These are phyloP conservation scores for Glebionis coronaria DNA, from an alignment of 129 eudicot genomes.

Conservation along the genomic window DNA sequence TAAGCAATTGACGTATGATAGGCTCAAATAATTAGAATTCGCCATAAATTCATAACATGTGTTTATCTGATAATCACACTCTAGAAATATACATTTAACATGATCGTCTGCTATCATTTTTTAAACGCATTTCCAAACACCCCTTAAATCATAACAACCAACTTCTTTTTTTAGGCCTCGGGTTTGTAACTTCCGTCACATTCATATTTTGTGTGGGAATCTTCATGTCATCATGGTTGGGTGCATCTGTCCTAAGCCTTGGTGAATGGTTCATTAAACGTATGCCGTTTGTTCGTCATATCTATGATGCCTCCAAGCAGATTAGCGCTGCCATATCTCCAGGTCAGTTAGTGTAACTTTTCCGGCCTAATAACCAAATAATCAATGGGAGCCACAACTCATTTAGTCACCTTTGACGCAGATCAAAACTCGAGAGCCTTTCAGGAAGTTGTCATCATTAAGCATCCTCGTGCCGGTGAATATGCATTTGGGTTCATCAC, in stretches of 20 bases:
- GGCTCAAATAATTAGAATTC: too few species aligned
- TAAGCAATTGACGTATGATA: too few species aligned
- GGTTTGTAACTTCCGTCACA: conserved; percentile 71
- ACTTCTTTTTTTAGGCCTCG: conserved; percentile 48
- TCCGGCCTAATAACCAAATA: background rate
- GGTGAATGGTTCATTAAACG: conserved; percentile 81
- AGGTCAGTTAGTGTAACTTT: conserved; percentile 32
- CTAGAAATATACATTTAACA: too few species aligned
- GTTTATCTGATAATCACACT: background rate
- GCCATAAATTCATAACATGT: conserved; percentile 3
- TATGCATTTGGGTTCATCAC: conserved; percentile 91
- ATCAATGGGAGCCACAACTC: background rate
- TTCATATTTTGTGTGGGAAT: conserved; percentile 78
- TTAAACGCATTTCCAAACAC: background rate
- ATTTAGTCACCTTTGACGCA: conserved; percentile 23
- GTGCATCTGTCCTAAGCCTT: conserved; percentile 73
- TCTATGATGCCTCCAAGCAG: conserved; percentile 76
- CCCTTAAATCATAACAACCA: background rate
- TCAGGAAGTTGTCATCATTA: conserved; percentile 77
- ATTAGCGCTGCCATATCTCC: conserved; percentile 86
- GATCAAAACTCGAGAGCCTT: conserved; percentile 79
- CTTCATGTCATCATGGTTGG: conserved; percentile 90
- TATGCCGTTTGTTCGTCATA: conserved; percentile 83
- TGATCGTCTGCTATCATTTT: background rate
- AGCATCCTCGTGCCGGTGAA: conserved; percentile 94